phyloP scores from a whole-genome alignment of 2,329 filamentous ascomycete genomes.

The Eurotiales sp. region DNA sequence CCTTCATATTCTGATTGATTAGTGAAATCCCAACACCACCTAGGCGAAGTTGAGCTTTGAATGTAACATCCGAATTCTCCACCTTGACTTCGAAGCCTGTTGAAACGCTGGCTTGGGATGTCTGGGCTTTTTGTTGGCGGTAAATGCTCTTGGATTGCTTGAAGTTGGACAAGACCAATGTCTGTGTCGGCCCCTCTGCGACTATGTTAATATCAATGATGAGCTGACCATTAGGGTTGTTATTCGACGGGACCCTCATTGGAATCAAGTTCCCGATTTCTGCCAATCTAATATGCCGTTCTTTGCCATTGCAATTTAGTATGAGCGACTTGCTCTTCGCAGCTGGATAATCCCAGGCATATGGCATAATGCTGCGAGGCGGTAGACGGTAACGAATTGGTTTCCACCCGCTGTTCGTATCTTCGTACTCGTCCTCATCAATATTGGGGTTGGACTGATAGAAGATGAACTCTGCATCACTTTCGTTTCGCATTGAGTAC shows the following conservation, averaged over 20 bases:
- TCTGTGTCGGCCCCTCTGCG: constrained; percentile 92
- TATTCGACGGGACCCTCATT: constrained; percentile 74
- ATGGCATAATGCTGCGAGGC: constrained; percentile 96
- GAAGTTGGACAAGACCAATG: constrained; percentile 89
- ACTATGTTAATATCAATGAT: constrained; percentile 96
- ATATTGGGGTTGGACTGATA: constrained; percentile 91
- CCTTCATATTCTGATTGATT: constrained; percentile 86
- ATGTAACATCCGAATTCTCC: constrained; percentile 79
- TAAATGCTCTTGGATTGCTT: constrained; percentile 91
- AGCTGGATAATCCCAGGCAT: constrained; percentile 97
- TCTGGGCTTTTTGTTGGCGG: constrained; percentile 56
- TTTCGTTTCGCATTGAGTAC: constrained; percentile 98
- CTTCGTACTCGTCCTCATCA: constrained; percentile 75
- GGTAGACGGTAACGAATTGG: constrained; percentile 90
- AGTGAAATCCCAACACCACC: constrained; percentile 90
- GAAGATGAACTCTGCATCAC: constrained; percentile 93
- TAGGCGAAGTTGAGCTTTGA: constrained; percentile 82
- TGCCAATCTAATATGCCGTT: constrained; percentile 87
- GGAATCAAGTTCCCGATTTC: constrained; percentile 96
- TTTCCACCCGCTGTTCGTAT: constrained; percentile 78
- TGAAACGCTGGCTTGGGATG: constrained; percentile 56
- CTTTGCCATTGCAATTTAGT: constrained; percentile 71
- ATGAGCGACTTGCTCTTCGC: constrained; percentile 95
- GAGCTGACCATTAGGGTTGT: constrained; percentile 64
- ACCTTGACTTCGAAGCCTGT: constrained; percentile 92